Percentiles rank a stretch among this genome's conserved stretches.
These are phyloP conservation scores for Auricularia sp. DNA, from an alignment of 768 basidiomycete species.

Conservation along the genomic window DNA sequence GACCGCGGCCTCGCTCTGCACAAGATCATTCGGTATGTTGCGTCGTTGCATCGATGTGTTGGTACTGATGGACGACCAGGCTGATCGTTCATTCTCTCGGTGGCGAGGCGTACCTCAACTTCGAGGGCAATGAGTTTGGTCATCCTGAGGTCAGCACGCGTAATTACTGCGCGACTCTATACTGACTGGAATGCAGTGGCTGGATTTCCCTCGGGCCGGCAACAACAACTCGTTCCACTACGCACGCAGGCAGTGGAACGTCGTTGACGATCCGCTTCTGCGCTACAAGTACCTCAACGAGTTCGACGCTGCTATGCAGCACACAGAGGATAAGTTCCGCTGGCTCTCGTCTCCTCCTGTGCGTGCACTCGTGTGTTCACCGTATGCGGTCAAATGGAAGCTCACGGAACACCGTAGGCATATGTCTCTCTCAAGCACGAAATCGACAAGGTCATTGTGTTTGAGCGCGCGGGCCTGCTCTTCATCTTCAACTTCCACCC, in stretches of 20 bases:
- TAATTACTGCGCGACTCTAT: constrained; percentile 1
- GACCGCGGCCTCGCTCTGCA: constrained; percentile 86
- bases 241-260: constrained; percentile 93
- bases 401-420: constrained; percentile 38
- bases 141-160: constrained; percentile 71
- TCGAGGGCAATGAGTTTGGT: constrained; percentile 97
- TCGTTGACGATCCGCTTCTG: constrained; percentile 74
- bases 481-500: constrained; percentile 99
- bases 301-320: constrained; percentile 91
- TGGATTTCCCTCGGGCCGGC: constrained; percentile 95
- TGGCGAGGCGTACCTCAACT: constrained; percentile 96
- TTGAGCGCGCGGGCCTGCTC: constrained; percentile 84
- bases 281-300: constrained; percentile 93
- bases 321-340: constrained; percentile 61
- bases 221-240: constrained; percentile 96
- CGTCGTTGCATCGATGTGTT: neutral
- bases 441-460: constrained; percentile 84
- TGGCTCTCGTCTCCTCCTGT: constrained; percentile 83
- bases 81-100: constrained; percentile 86
- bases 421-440: constrained; percentile 94
- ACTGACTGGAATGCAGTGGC: constrained; percentile 57
- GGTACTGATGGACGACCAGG: constrained; percentile 29
- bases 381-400: neutral
- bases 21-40: constrained; percentile 86
- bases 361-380: constrained; percentile 11